A percentile compares a stretch with the other conserved stretches of the same genome.
These are phyloP conservation scores for Neurospora sp. DNA, from an alignment of 2,329 filamentous ascomycete species.

Conservation along the genomic window DNA sequence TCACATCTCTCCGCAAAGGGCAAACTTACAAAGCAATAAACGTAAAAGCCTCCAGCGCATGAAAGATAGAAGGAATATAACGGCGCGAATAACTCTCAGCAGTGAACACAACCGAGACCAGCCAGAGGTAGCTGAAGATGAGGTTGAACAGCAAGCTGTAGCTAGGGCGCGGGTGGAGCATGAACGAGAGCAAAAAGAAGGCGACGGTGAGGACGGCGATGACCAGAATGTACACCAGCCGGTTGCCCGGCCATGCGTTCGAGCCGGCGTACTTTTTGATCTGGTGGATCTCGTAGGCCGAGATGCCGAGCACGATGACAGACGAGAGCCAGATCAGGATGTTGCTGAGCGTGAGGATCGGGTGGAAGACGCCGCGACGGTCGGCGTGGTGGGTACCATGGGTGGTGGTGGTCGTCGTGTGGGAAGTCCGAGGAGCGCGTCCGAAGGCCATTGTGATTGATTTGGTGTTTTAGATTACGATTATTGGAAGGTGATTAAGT, in stretches of 20 bases:
- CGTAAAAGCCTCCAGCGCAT: slow-evolving; percentile 25
- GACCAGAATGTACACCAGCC: slow-evolving; percentile 23
- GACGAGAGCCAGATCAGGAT: slow-evolving; percentile 23
- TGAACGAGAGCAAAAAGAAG: slow-evolving; percentile 23
- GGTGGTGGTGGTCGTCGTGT: slow-evolving; percentile 1
- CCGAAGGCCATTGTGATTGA: slow-evolving; percentile 9
- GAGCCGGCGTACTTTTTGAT: slow-evolving; percentile 11
- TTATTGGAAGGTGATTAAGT: neutral
- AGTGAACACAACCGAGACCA: slow-evolving; percentile 24
- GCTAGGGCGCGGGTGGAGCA: slow-evolving; percentile 19
- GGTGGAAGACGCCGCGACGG: slow-evolving; percentile 13
- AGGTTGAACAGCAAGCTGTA: slow-evolving; percentile 24
- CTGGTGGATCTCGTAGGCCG: slow-evolving; percentile 19
- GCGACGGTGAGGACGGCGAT: slow-evolving; percentile 25
- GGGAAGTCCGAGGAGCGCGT: slow-evolving; percentile 6
- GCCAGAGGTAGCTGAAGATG: slow-evolving; percentile 27
- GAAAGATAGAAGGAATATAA: slow-evolving; percentile 6
- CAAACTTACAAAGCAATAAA: slow-evolving; percentile 25
- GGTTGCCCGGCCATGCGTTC: slow-evolving; percentile 13
- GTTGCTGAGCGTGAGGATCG: slow-evolving; percentile 20
- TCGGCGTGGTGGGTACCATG: neutral
- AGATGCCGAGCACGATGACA: slow-evolving; percentile 26
- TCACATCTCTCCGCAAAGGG: neutral
- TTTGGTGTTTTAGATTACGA: neutral
- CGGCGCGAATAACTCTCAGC: slow-evolving; percentile 18